Evolutionary conservation across 148 eudicot genomes (phyloP), one percentile per base, ranked within the genome.

Genomic region (Chenopodium suecicum): DNA sequence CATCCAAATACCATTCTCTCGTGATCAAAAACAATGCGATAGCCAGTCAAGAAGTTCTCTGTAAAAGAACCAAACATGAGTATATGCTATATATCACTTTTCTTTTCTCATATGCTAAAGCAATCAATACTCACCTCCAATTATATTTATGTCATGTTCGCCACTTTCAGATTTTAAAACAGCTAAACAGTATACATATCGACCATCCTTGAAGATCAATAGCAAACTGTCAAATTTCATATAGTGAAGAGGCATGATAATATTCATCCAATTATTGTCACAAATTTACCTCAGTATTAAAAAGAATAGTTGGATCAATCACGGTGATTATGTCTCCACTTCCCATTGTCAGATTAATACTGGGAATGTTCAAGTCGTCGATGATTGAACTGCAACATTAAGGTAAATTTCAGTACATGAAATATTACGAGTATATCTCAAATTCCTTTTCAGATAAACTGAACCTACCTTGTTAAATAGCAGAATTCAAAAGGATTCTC

Each of bases 281-380:
- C 50, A 63, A 20, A 12, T 50, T 73, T 82, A 92, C 94, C 89
- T 58, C 60, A 7, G 54, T 48, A 29, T 52, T 7, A 44, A 93
- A 0, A 41, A 47, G 0, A 29, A 87, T 22, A 4, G 84, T 46
- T 63, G 97, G 95, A 70, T 80, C 81, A 31, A 44, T 85, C 46
- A 90, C 80, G 62, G 41, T 50, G 78, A 90, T 86, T 25, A 83
- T 81, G 70, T 78, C 70, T 83, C 95, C 98, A 27, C 99, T 95
- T 79, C 79, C 73, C 92, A 91, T 90, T 29, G 98, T 94, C 44
- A 96, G 85, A 89, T 88, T 90, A 74, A 96, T 50, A 2, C 52
- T 0, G 4, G 98, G 95, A 81, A 67, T 46, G 7, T 37, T 22
- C 47, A 83, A 78, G 72, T 73, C 77, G 16, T 60, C 65, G 70